Conservation (phyloP, 1,284 basidiomycete species). For the Cutaneotrichosporon sp. region DNA sequence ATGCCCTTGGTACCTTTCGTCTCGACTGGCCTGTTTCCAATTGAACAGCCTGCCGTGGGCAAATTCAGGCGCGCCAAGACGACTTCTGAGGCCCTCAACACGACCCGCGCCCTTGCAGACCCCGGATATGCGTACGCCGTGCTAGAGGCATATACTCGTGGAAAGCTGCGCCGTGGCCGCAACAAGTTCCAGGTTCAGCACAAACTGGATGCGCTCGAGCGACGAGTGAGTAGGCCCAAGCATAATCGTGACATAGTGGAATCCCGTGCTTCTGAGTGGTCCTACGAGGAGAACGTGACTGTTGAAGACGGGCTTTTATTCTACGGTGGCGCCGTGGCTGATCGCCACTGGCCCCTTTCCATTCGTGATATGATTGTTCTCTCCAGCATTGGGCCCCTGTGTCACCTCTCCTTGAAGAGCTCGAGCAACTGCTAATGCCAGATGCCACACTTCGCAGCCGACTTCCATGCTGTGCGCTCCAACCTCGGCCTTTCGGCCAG, state of each 20-base stretch:
- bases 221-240: constrained; percentile 29
- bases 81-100: constrained; percentile 6
- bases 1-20: too few relatives aligned
- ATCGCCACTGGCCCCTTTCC: background rate
- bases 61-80: background rate
- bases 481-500: constrained; percentile 11
- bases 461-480: constrained; percentile 15
- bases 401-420: too few relatives aligned
- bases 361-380: too few relatives aligned
- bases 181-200: constrained; percentile 19
- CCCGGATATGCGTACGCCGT: constrained; percentile 18
- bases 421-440: background rate
- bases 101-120: constrained; percentile 13
- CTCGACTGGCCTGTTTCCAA: too few relatives aligned
- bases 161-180: constrained; percentile 3
- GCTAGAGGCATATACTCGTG: constrained; percentile 5
- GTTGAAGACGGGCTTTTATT: too few relatives aligned
- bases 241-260: too few relatives aligned
- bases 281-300: too few relatives aligned
- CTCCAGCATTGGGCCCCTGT: too few relatives aligned
- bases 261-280: too few relatives aligned
- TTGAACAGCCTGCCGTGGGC: background rate
- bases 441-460: constrained; percentile 16
- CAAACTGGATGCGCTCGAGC: constrained; percentile 36
- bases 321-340: background rate